Conservation (phyloP, 441 rosid species). For the Corymbia calophylla region DNA sequence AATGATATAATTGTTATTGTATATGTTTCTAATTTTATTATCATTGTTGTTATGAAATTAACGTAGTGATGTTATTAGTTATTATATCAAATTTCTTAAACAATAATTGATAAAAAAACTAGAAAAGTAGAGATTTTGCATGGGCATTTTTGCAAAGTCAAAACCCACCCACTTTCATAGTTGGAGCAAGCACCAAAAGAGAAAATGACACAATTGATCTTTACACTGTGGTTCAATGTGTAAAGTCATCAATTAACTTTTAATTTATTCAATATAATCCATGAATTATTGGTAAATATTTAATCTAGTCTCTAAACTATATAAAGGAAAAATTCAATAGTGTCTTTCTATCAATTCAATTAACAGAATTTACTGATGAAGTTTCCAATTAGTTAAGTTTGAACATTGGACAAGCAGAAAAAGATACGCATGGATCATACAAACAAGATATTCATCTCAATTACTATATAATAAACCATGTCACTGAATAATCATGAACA, state of each 20-base stretch:
- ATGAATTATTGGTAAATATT: too few species aligned
- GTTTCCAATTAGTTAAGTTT: not conserved
- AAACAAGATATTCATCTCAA: not conserved
- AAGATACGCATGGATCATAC: not conserved
- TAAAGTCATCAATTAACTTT: fast-evolving
- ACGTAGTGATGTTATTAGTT: not conserved
- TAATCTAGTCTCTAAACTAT: too few species aligned
- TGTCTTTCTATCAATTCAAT: not conserved
- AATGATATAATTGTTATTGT: not conserved
- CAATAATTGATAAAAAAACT: not conserved
- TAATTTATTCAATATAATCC: not conserved
- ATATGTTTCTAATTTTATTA: not conserved
- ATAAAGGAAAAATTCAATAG: not conserved
- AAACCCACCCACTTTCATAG: not conserved
- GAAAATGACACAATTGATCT: not conserved
- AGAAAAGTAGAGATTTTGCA: not conserved
- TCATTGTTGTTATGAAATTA: not conserved
- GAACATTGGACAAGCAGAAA: not conserved
- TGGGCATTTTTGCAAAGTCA: not conserved
- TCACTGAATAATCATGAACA: not conserved
- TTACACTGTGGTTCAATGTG: not conserved
- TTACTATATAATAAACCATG: fast-evolving
- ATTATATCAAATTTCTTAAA: not conserved
- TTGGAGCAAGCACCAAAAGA: fast-evolving
- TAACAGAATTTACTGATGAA: not conserved